These are phyloP conservation scores for Penicillium paxilli DNA, from an alignment of 495 filamentous ascomycete species.

Conservation along the genomic window DNA sequence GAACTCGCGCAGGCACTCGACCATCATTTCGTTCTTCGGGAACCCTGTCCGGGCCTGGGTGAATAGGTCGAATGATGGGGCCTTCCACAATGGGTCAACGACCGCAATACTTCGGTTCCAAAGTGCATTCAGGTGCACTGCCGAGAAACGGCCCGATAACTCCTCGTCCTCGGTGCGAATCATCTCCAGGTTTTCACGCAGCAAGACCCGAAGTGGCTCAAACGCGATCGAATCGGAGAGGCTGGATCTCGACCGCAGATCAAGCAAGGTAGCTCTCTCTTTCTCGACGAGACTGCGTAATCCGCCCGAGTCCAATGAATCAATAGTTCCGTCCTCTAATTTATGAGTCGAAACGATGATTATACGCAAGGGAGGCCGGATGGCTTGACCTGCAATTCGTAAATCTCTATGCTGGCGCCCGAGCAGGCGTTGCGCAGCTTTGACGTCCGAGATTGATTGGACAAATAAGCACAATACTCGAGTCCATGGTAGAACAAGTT, in stretches of 20 bases:
- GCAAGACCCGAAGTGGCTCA: slow-evolving; percentile 3
- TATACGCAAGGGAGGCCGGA: background rate
- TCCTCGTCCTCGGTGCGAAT: no score
- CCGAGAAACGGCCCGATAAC: slow-evolving; percentile 4
- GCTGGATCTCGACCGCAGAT: background rate
- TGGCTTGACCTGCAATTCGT: slow-evolving; percentile 3
- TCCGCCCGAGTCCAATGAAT: background rate
- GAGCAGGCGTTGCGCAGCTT: slow-evolving; percentile 1
- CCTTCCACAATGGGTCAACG: background rate
- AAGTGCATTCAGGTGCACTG: slow-evolving; percentile 2
- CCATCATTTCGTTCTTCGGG: background rate
- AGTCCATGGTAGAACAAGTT: slow-evolving; percentile 16
- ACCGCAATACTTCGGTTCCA: background rate
- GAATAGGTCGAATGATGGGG: background rate
- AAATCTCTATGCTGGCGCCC: slow-evolving; percentile 1
- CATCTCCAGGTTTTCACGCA: background rate
- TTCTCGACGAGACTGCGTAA: background rate
- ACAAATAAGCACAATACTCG: slow-evolving; percentile 17
- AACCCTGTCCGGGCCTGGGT: background rate
- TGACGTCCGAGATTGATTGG: slow-evolving; percentile 2
- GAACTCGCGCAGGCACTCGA: background rate
- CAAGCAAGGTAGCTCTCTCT: background rate
- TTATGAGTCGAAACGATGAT: slow-evolving; percentile 9
- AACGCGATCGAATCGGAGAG: slow-evolving; percentile 2
- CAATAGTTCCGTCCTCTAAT: background rate